These are phyloP conservation scores for Paulownia fortunei DNA, from an alignment of 257 asterid species.

Conservation along the genomic window DNA sequence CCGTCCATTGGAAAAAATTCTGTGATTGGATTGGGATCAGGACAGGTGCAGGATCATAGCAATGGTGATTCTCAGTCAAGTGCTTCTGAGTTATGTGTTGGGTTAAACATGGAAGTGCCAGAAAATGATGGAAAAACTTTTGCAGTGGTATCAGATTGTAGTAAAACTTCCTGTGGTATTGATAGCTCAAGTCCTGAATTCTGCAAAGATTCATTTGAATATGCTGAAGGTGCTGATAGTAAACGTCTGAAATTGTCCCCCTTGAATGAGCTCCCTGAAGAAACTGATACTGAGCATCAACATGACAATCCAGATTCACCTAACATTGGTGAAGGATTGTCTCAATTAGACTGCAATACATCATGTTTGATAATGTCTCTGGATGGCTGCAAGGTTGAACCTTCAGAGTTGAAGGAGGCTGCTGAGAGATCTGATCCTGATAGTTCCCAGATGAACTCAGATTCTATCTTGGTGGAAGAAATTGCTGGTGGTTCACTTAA, in stretches of 20 bases:
- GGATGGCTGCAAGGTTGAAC: conserved; percentile 41
- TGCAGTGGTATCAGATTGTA: conserved; percentile 36
- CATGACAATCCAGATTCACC: conserved; percentile 31
- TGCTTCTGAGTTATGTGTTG: conserved; percentile 37
- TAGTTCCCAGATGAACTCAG: conserved; percentile 37
- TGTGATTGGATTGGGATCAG: conserved; percentile 39
- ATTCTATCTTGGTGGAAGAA: conserved; percentile 39
- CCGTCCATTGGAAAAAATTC: conserved; percentile 32
- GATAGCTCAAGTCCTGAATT: conserved; percentile 39
- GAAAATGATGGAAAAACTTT: conserved; percentile 33
- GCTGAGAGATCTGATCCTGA: conserved; percentile 41
- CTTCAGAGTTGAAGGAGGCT: conserved; percentile 36
- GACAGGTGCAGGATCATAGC: conserved; percentile 32
- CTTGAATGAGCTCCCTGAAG: conserved; percentile 30
- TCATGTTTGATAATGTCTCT: conserved; percentile 35
- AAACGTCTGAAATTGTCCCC: conserved; percentile 39
- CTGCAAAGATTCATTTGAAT: conserved; percentile 36
- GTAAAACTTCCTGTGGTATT: conserved; percentile 32
- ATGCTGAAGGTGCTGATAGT: conserved; percentile 37
- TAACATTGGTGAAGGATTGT: conserved; percentile 30
- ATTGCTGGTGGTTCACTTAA: conserved; percentile 33
- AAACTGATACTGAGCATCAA: conserved; percentile 36
- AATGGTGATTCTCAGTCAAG: conserved; percentile 40
- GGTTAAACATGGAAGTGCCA: conserved; percentile 30
- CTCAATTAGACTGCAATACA: conserved; percentile 34